Evolutionary conservation across 257 asterid species (phyloP).

Genomic region (Solanum rostratum): DNA sequence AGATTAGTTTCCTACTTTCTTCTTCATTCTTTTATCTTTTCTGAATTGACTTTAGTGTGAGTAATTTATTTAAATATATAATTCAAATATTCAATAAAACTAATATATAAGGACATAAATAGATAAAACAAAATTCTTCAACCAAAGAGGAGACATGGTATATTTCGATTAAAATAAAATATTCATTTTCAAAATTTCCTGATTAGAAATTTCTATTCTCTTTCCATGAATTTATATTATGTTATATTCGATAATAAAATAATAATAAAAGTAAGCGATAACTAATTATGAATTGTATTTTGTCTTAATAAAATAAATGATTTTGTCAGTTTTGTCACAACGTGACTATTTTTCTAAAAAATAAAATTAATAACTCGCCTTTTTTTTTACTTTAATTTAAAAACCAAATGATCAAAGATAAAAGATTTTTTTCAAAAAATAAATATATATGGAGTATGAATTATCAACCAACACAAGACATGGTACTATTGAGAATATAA

Average conservation of each 20-base stretch:
- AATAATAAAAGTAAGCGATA: background rate
- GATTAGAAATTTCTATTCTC: background rate
- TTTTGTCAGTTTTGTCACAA: background rate
- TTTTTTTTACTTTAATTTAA: background rate
- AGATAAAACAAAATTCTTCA: background rate
- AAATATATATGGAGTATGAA: background rate
- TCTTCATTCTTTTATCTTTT: background rate
- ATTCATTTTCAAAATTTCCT: background rate
- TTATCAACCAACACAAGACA: background rate
- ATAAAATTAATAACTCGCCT: background rate
- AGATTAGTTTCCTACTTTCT: background rate
- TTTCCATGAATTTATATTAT: background rate
- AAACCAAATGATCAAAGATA: background rate
- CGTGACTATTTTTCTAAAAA: no score
- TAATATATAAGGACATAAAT: background rate
- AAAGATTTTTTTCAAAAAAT: background rate
- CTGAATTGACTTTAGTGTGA: background rate
- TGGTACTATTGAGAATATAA: background rate
- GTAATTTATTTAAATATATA: background rate
- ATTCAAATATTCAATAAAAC: background rate
- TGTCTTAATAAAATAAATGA: background rate
- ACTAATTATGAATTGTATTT: background rate
- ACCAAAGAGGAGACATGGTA: background rate
- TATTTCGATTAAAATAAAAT: background rate
- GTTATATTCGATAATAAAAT: background rate